These are phyloP conservation scores for Brassica napus DNA, from an alignment of 345 rosid genomes.

Conservation along the genomic window DNA sequence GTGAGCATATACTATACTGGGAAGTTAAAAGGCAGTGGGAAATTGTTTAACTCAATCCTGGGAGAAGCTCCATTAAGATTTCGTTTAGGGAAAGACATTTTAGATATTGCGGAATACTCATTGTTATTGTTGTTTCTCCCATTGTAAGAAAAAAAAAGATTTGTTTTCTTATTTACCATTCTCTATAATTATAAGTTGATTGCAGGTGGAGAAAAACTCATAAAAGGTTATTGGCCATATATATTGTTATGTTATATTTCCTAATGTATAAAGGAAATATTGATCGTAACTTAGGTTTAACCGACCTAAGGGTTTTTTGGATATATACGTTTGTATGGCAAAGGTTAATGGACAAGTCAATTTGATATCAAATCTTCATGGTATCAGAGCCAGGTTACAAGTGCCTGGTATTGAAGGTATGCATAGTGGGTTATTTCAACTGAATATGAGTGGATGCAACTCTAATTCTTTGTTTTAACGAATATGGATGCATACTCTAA, in stretches of 20 bases:
- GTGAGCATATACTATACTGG: slow-evolving; percentile 50
- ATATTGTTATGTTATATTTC: too few relatives aligned
- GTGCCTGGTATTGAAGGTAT: slow-evolving; percentile 58
- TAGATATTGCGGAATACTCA: neutral
- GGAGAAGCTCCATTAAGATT: slow-evolving; percentile 47
- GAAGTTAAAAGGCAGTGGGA: slow-evolving; percentile 51
- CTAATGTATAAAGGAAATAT: too few relatives aligned
- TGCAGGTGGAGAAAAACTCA: slow-evolving; percentile 47
- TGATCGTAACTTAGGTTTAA: too few relatives aligned
- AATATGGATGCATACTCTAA: neutral
- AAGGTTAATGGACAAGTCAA: too few relatives aligned
- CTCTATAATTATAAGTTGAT: neutral
- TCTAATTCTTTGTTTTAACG: neutral
- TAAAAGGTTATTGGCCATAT: slow-evolving; percentile 27
- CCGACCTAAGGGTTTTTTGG: too few relatives aligned
- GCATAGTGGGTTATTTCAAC: neutral
- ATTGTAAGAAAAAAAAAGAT: neutral
- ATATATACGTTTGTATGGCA: too few relatives aligned
- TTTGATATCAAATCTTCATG: too few relatives aligned
- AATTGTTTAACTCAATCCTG: slow-evolving; percentile 49
- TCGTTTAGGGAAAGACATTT: slow-evolving; percentile 45
- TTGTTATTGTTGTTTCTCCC: slow-evolving; percentile 9
- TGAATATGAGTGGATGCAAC: neutral
- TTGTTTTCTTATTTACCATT: neutral
- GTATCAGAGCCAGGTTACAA: too few relatives aligned